Percentiles rank a stretch among this genome's conserved stretches.
Evolutionary conservation across 306 rosid species (phyloP).

Genomic region (Castanea sativa): DNA sequence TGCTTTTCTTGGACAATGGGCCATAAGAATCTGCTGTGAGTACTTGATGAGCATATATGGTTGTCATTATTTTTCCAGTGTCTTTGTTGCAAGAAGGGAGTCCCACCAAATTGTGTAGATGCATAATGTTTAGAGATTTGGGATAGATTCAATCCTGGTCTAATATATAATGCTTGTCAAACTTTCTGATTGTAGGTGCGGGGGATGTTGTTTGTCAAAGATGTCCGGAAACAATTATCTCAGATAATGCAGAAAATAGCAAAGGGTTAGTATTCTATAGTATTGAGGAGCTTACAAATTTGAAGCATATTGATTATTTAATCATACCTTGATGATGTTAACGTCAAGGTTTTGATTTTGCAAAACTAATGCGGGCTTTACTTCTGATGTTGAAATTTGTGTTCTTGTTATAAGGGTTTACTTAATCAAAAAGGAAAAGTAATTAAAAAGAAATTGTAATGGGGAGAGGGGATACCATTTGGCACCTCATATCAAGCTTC

Average conservation of each 20-base stretch:
- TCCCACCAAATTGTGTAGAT: slow-evolving; percentile 7
- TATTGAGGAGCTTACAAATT: slow-evolving; percentile 19
- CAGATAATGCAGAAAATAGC: slow-evolving; percentile 88
- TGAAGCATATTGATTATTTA: slow-evolving; percentile 14
- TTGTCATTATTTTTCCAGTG: slow-evolving; percentile 1
- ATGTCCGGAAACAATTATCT: slow-evolving; percentile 80
- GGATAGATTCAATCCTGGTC: slow-evolving; percentile 5
- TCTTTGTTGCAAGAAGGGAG: slow-evolving; percentile 12
- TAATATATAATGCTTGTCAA: slow-evolving; percentile 11
- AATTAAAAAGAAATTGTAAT: no score
- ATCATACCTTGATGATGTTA: not conserved
- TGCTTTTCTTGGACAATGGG: slow-evolving; percentile 9
- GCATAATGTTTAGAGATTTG: not conserved
- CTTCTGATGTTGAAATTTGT: not conserved
- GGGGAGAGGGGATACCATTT: not conserved
- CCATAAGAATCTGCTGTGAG: slow-evolving; percentile 6
- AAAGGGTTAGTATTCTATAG: slow-evolving; percentile 57
- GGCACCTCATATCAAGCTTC: not conserved
- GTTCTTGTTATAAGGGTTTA: not conserved
- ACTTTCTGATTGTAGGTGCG: slow-evolving; percentile 66
- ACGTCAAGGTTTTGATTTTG: not conserved
- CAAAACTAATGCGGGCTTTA: not conserved
- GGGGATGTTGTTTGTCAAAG: slow-evolving; percentile 89
- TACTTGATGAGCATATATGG: slow-evolving; percentile 22
- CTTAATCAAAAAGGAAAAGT: no score